Evolutionary conservation across 2,329 filamentous ascomycete species (phyloP).

Genomic region (Phyllosticta paracitricarpa): DNA sequence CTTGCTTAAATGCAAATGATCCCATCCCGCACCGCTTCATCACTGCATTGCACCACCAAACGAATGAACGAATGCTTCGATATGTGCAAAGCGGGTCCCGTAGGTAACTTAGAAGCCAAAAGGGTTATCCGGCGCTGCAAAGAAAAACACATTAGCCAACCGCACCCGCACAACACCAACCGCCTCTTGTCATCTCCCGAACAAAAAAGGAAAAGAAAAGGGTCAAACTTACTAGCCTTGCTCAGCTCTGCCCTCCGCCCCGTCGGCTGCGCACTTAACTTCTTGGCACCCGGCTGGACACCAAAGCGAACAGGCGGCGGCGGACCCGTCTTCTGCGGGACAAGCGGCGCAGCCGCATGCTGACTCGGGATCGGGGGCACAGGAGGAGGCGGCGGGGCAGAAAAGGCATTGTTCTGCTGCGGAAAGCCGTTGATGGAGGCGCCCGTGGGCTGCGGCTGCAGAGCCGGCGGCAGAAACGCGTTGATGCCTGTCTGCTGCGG

Average conservation of each 20-base stretch:
- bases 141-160: neutral
- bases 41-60: too few species aligned
- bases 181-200: too few species aligned
- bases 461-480: conserved; percentile 34
- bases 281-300: conserved; percentile 60
- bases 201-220: conserved; percentile 3
- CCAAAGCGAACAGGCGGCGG: conserved; percentile 85
- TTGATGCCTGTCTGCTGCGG: conserved; percentile 48
- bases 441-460: conserved; percentile 40
- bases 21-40: too few species aligned
- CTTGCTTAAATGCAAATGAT: too few species aligned
- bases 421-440: conserved; percentile 34
- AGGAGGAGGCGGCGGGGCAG: conserved; percentile 31
- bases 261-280: conserved; percentile 74
- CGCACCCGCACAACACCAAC: neutral
- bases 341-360: conserved; percentile 51
- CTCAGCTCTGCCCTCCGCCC: conserved; percentile 82
- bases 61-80: too few species aligned
- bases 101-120: conserved; percentile 50
- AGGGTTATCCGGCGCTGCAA: conserved; percentile 55
- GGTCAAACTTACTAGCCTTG: conserved; percentile 77
- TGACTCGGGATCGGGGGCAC: conserved; percentile 49
- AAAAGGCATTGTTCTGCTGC: conserved; percentile 27
- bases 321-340: conserved; percentile 75
- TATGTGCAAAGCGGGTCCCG: too few species aligned